Percentiles rank a stretch among this genome's conserved stretches.
phyloP scores from a whole-genome alignment of 495 filamentous ascomycete species.

The Hypoxylon fuscum region DNA sequence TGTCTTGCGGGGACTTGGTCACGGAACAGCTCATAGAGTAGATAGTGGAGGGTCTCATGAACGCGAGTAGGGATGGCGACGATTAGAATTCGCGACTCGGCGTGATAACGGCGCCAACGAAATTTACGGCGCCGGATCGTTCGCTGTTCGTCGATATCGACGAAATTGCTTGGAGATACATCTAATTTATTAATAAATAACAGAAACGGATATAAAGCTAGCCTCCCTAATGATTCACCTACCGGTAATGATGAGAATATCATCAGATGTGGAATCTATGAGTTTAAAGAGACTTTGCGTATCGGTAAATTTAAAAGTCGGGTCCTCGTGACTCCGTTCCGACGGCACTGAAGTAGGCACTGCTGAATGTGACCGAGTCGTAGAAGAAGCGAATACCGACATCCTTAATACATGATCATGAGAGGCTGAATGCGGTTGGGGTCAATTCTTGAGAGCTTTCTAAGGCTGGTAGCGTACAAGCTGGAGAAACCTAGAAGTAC shows the following conservation, averaged over 20 bases:
- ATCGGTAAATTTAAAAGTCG: conserved; percentile 9
- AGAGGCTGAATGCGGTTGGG: not conserved
- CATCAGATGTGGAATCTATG: not conserved
- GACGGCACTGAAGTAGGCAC: not conserved
- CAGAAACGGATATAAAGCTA: not conserved
- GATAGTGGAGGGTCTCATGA: not conserved
- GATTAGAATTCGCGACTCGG: not conserved
- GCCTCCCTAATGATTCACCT: not conserved
- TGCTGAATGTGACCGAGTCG: not conserved
- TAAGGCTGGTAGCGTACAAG: no score
- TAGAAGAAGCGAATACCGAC: not conserved
- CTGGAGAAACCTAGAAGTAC: no score
- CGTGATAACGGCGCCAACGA: not conserved
- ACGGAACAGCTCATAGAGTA: not conserved
- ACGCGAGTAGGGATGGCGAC: not conserved
- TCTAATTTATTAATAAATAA: not conserved
- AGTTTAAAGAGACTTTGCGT: not conserved
- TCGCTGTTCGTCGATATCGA: not conserved
- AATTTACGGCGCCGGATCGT: not conserved
- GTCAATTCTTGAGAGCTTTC: no score
- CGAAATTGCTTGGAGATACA: not conserved
- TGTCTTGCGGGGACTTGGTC: not conserved
- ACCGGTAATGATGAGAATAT: conserved; percentile 6
- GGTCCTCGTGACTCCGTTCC: not conserved
- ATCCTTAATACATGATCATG: not conserved